Base-by-base conservation (phyloP, 768 basidiomycete genomes). In the Hypholoma fasciculare region DNA sequence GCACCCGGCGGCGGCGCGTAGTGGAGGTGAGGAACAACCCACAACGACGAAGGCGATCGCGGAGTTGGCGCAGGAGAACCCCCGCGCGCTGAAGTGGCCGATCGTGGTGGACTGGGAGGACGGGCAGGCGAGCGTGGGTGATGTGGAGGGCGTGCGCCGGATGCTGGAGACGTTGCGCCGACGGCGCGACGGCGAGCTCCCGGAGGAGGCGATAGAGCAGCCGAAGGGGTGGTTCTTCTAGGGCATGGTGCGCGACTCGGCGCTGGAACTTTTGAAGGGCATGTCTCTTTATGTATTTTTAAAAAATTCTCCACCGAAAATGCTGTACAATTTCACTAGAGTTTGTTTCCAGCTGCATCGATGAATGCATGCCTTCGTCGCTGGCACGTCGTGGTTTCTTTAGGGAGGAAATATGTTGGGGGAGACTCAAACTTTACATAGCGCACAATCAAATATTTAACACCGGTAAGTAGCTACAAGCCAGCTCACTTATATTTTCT, bases 51-150 rank as follows among this genome's bases (percentile, higher is more conserved):
- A 78, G 5, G 80, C 71, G 7, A 73, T 92, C 8, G 73, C 73
- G 2, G 71, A 78, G 27, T 76, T 90, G 9, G 88, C 77, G 0
- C 63, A 73, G 44, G 75, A 77, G 69, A 85, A 85, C 56, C 87
- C 85, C 1, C 77, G 76, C 13, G 83, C 82, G 14, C 70, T 91
- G 62, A 89, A 85, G 61, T 92, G 89, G 89, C 90, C 90, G 0
- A 80, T 92, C 47, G 88, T 92, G 0, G 90, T 92, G 1, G 85
- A 92, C 63, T 92, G 90, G 90, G 72, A 76, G 14, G 80, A 76
- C 20, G 90, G 90, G 1, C 78, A 78, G 42, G 88, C 84, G 9
- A 79, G 80, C 17, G 72, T 91, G 0, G 90, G 90, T 0, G 84
- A 88, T 58, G 74, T 86, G 16, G 87, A 89, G 6, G 85, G 86